Conservation (phyloP, 768 basidiomycete species). For the Cystobasidiopsis lactophilus region DNA sequence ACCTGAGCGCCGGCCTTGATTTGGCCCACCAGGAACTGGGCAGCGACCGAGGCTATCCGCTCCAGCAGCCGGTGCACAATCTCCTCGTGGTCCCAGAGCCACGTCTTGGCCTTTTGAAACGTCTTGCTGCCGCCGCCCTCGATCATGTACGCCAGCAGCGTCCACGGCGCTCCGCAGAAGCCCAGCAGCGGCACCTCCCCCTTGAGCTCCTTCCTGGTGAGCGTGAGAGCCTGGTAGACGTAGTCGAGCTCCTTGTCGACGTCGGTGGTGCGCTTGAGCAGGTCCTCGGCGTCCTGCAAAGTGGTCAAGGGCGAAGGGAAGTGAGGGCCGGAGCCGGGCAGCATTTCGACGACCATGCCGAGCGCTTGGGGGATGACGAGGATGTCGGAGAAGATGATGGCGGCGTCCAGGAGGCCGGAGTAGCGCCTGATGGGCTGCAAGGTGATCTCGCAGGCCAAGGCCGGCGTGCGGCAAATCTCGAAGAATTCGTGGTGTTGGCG, state of each 20-base stretch:
- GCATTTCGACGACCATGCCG: conserved; percentile 83
- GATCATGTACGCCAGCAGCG: conserved; percentile 92
- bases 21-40: conserved; percentile 77
- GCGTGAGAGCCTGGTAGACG: conserved; percentile 74
- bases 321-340: conserved; percentile 49
- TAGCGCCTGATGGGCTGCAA: conserved; percentile 83
- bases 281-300: conserved; percentile 47
- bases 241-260: conserved; percentile 55
- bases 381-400: conserved; percentile 97
- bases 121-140: conserved; percentile 88
- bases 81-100: conserved; percentile 76
- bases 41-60: conserved; percentile 68
- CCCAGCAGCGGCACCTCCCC: conserved; percentile 91
- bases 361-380: conserved; percentile 93
- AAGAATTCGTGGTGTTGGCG: conserved; percentile 81
- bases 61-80: conserved; percentile 54
- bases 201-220: conserved; percentile 52
- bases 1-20: conserved; percentile 92
- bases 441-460: conserved; percentile 67
- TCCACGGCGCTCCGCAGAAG: conserved; percentile 96
- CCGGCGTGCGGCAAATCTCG: conserved; percentile 79
- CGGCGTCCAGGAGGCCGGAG: conserved; percentile 65
- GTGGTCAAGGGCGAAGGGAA: conserved; percentile 68
- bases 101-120: conserved; percentile 72
- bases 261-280: conserved; percentile 52